Base-by-base conservation (phyloP, 495 filamentous ascomycete genomes). In the Penicillium subrubescens region DNA sequence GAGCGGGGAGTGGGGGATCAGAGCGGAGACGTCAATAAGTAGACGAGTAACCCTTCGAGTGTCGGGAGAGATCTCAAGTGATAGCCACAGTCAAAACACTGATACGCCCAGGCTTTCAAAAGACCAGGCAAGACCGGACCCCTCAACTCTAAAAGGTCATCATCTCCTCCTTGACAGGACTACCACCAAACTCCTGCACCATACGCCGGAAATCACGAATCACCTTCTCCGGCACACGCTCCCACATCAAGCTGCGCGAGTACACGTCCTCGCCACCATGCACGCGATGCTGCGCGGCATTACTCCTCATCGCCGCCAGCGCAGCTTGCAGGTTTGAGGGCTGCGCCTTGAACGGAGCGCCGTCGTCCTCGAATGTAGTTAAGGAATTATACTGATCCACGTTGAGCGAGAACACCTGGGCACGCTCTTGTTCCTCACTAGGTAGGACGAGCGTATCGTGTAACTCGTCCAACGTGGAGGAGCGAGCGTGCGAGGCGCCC, bases 221-320 rank as follows among this genome's bases (percentile, higher is more conserved):
- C 51, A 97, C 92, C 71, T 99, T 93, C 65, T 87, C 82, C 51
- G 96, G 93, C 64, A 99, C 91, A 73, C 90, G 89, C 70, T 97
- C 93, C 93, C 93, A 97, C 68, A 99, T 89, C 62, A 99, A 84
- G 55, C 92, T 95, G 33, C 94, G 84, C 31, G 92, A 95, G 79
- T 98, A 97, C 46, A 97, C 92, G 70, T 96, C 93, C 19, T 79
- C 79, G 33, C 75, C 73, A 34, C 69, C 43, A 31, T 77, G 72
- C 52, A 78, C 60, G 8, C 69, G 66, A 48, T 73, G 71, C 55
- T 74, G 73, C 2, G 71, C 71, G 33, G 91, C 89, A 39, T 87
- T 92, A 73, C 78, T 83, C 64, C 92, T 87, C 88, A 96, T 92
- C 31, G 84, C 89, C 64, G 90, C 89, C 35, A 97, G 83, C 11